Evolutionary conservation across 2,329 filamentous ascomycete genomes (phyloP).

Genomic region (Leptodontidium sp.): DNA sequence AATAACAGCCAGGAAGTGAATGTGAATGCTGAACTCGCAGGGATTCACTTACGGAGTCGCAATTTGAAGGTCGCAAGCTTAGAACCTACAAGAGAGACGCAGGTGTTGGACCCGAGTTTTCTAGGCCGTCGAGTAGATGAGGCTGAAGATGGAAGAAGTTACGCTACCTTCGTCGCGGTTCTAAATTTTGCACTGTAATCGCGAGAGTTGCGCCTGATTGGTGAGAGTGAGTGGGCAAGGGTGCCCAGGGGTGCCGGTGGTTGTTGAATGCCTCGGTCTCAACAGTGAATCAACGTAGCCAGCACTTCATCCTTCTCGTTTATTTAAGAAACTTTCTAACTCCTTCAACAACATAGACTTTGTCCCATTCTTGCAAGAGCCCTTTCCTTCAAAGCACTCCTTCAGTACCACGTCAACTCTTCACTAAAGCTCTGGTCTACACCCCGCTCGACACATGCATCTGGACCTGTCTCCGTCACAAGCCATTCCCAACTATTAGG

Average conservation of each 20-base stretch:
- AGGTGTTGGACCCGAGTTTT: slow-evolving; percentile 1
- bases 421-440: not conserved
- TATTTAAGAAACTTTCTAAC: not conserved
- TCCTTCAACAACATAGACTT: not conserved
- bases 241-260: not conserved
- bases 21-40: not conserved
- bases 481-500: slow-evolving; percentile 7
- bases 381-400: not conserved
- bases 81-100: not conserved
- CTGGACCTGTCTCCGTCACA: slow-evolving; percentile 10
- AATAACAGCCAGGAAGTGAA: slow-evolving; percentile 4
- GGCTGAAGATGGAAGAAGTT: slow-evolving; percentile 24
- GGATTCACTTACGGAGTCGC: not conserved
- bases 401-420: not conserved
- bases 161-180: slow-evolving; percentile 12
- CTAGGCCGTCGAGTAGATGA: slow-evolving; percentile 20
- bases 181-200: slow-evolving; percentile 30
- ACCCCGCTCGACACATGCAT: slow-evolving; percentile 11
- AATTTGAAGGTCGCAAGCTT: not conserved
- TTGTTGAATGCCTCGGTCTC: slow-evolving; percentile 23
- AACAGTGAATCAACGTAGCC: not conserved
- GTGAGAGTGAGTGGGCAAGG: not conserved
- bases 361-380: not conserved
- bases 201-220: slow-evolving; percentile 15
- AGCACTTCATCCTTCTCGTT: not conserved